A percentile compares a stretch with the other conserved stretches of the same genome.
Evolutionary conservation across 2,329 filamentous ascomycete genomes (phyloP).

Genomic region (Periconia macrospinosa): DNA sequence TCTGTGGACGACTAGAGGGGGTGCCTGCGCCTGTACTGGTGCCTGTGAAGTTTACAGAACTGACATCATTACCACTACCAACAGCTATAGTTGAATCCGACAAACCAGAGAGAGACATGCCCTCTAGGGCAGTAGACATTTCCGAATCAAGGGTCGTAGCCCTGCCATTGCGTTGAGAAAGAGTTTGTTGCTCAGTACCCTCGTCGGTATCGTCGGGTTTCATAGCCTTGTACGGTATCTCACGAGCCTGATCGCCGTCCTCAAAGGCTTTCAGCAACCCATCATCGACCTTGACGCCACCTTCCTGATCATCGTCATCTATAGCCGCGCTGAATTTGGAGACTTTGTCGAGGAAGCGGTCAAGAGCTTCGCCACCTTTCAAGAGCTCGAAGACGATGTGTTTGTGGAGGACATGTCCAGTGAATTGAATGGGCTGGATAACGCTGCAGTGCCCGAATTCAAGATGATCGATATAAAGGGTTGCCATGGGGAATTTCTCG

Average conservation of each 20-base stretch:
- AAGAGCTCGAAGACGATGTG: slow-evolving; percentile 45
- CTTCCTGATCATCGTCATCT: slow-evolving; percentile 33
- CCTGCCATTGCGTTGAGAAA: too few relatives aligned
- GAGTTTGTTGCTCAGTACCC: too few relatives aligned
- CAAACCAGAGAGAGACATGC: slow-evolving; percentile 17
- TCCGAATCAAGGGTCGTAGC: not conserved
- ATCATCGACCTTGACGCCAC: slow-evolving; percentile 18
- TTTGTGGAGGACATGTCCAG: slow-evolving; percentile 55
- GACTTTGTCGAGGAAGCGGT: slow-evolving; percentile 34
- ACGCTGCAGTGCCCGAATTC: slow-evolving; percentile 54
- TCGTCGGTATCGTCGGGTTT: slow-evolving; percentile 12
- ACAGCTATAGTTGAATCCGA: slow-evolving; percentile 12
- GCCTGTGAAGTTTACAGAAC: not conserved
- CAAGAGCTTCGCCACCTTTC: slow-evolving; percentile 13
- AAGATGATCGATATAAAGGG: slow-evolving; percentile 56
- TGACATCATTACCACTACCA: not conserved
- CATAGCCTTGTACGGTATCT: slow-evolving; percentile 26
- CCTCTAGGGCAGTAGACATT: slow-evolving; percentile 11
- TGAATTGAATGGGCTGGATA: slow-evolving; percentile 49
- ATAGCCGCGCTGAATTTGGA: slow-evolving; percentile 27
- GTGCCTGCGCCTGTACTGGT: too few relatives aligned
- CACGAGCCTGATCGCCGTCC: slow-evolving; percentile 16
- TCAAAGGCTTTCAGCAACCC: slow-evolving; percentile 13
- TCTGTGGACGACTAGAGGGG: slow-evolving; percentile 14
- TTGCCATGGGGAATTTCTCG: slow-evolving; percentile 51